Conservation (phyloP, 441 rosid genomes). For the Syzygium syzygioides region DNA sequence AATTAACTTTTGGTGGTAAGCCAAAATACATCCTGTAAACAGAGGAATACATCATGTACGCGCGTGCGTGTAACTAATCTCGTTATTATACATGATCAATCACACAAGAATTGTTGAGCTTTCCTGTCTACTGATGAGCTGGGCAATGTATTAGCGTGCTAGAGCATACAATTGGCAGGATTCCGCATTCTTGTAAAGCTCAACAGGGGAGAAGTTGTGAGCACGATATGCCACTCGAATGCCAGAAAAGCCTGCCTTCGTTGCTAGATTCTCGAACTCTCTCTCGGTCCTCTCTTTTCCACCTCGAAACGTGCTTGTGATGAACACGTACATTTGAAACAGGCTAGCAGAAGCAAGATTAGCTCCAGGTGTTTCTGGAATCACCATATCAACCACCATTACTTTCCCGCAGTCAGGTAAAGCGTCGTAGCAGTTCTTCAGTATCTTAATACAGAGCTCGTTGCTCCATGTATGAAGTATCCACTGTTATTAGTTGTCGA, state of each 20-base stretch:
- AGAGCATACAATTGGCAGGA: background rate
- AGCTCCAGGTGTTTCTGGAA: slow-evolving; percentile 25
- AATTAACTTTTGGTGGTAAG: background rate
- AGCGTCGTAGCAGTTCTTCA: slow-evolving; percentile 30
- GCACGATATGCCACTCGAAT: slow-evolving; percentile 25
- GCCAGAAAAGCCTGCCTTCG: slow-evolving; percentile 31
- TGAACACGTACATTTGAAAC: slow-evolving; percentile 31
- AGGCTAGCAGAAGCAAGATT: slow-evolving; percentile 16
- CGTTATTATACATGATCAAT: background rate
- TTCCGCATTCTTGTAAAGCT: slow-evolving; percentile 20
- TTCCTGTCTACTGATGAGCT: background rate
- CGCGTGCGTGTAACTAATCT: background rate
- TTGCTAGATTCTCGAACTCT: slow-evolving; percentile 32
- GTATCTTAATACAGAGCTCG: slow-evolving; percentile 31
- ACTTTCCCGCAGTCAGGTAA: slow-evolving; percentile 31
- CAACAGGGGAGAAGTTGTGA: slow-evolving; percentile 34
- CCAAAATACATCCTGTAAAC: background rate
- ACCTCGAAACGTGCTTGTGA: slow-evolving; percentile 20
- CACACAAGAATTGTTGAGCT: background rate
- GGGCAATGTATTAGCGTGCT: background rate
- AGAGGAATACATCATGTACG: background rate
- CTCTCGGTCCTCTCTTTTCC: slow-evolving; percentile 36
- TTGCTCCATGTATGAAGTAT: slow-evolving; percentile 32
- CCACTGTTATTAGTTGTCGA: slow-evolving; percentile 19
- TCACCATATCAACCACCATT: slow-evolving; percentile 30